These are phyloP conservation scores for Trichoderma afroharzianum DNA, from an alignment of 2,329 filamentous ascomycete genomes.

Conservation along the genomic window DNA sequence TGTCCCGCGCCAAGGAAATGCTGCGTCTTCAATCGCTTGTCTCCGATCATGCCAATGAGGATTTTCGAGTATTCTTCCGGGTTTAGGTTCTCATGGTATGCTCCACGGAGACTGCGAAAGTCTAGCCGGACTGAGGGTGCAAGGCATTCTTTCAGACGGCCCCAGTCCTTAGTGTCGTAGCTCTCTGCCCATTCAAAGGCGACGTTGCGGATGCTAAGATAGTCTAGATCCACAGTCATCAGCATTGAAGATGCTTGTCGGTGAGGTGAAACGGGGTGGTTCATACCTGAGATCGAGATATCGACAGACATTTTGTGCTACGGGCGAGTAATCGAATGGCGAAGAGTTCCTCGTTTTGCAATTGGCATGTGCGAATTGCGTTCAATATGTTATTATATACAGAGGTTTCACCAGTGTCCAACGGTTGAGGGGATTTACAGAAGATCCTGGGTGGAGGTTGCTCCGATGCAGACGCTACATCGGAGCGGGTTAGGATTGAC, in stretches of 20 bases:
- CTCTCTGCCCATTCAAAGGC: conserved; percentile 63
- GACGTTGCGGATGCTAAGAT: conserved; percentile 18
- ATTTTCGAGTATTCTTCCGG: conserved; percentile 16
- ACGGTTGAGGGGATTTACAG: background rate
- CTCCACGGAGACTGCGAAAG: conserved; percentile 17
- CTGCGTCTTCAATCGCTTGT: conserved; percentile 60
- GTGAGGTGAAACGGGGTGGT: background rate
- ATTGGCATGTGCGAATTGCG: background rate
- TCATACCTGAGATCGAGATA: conserved; percentile 9
- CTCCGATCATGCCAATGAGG: conserved; percentile 42
- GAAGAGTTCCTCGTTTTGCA: background rate
- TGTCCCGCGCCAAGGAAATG: conserved; percentile 59
- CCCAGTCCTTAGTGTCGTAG: conserved; percentile 66
- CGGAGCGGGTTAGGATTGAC: background rate
- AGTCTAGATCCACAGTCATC: conserved; percentile 8
- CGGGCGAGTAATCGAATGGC: background rate
- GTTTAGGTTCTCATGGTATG: conserved; percentile 17
- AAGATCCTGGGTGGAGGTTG: background rate
- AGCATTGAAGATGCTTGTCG: background rate
- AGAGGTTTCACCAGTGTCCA: background rate
- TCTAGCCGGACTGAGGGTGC: conserved; percentile 41
- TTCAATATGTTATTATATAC: background rate
- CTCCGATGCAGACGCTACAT: background rate
- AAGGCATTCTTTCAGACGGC: conserved; percentile 56
- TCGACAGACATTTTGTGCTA: background rate